Base-by-base conservation (phyloP, 2,329 filamentous ascomycete species). In the Diplodia mutila region DNA sequence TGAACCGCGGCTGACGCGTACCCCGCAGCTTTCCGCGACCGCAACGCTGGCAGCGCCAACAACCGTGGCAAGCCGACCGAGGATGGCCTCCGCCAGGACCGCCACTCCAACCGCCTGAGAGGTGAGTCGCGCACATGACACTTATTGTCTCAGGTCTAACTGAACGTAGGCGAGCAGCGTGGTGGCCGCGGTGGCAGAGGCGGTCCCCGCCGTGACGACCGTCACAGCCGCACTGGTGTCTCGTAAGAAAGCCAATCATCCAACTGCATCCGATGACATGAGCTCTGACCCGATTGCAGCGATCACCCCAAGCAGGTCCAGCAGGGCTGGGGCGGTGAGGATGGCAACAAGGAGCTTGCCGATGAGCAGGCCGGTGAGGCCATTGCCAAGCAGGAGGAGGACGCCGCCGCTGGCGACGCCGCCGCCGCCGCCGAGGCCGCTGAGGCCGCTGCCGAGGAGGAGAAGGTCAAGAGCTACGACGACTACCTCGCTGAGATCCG, bases 301-400 rank as follows among this genome's bases (percentile, higher is more conserved):
- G 90, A 92, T 72, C 90, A 91, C 77, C 90, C 93, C 75, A 96
- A 96, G 88, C 91, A 94, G 83, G 89, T 91, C 79, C 91, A 89
- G 77, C 91, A 94, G 81, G 91, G 92, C 75, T 98, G 94, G 93
- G 95, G 94, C 75, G 90, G 88, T 77, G 86, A 87, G 74, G 91
- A 92, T 78, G 95, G 93, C 76, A 85, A 90, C 70, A 91, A 91
- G 77, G 93, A 96, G 84, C 89, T 91, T 83, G 91, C 91, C 78
- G 95, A 98, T 76, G 95, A 98, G 87, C 88, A 92, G 82, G 93
- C 91, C 74, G 95, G 91, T 75, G 93, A 96, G 80, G 90, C 88
- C 75, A 96, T 97, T 74, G 95, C 95, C 73, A 87, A 92, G 82
- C 84, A 86, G 72, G 94, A 98, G 78, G 87, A 92, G 83, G 93